Conservation (phyloP, 768 basidiomycete genomes). For the Lanmaoa pseudosensibilis region DNA sequence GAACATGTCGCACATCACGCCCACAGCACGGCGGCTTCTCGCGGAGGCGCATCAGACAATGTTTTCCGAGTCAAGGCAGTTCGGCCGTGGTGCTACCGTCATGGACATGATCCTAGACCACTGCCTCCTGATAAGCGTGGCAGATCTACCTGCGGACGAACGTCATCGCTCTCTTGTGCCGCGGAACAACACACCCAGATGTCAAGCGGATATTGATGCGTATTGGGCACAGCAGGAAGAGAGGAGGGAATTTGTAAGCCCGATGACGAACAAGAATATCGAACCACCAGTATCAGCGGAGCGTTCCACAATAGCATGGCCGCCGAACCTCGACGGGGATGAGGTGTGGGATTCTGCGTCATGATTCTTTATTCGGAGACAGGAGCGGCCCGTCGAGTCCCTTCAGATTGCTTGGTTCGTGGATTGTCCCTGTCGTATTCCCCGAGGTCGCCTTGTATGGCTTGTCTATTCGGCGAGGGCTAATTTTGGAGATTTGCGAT, state of each 20-base stretch:
- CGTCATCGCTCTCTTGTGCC: constrained; percentile 1
- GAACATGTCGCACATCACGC: not conserved
- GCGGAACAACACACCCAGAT: constrained; percentile 28
- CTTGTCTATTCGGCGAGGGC: not conserved
- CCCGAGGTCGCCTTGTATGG: constrained; percentile 29
- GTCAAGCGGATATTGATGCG: constrained; percentile 33
- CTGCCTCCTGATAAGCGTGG: constrained; percentile 11
- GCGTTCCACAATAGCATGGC: constrained; percentile 42
- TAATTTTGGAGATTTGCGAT: constrained; percentile 26
- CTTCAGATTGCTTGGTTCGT: constrained; percentile 22
- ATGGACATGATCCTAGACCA: constrained; percentile 51
- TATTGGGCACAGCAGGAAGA: constrained; percentile 39
- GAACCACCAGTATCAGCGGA: constrained; percentile 42
- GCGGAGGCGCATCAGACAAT: constrained; percentile 31
- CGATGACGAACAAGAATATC: constrained; percentile 1
- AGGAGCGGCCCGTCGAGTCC: constrained; percentile 9
- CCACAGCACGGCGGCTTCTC: constrained; percentile 22
- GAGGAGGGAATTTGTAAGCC: not conserved
- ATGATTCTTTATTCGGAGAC: constrained; percentile 18
- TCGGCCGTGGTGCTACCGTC: constrained; percentile 37
- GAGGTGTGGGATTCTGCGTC: constrained; percentile 16
- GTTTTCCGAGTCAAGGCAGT: constrained; percentile 29
- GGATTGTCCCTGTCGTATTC: constrained; percentile 12
- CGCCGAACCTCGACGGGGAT: constrained; percentile 26
- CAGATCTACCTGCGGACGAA: constrained; percentile 7